Base-by-base conservation (phyloP, 768 basidiomycete genomes). In the Mrakia blollopis region DNA sequence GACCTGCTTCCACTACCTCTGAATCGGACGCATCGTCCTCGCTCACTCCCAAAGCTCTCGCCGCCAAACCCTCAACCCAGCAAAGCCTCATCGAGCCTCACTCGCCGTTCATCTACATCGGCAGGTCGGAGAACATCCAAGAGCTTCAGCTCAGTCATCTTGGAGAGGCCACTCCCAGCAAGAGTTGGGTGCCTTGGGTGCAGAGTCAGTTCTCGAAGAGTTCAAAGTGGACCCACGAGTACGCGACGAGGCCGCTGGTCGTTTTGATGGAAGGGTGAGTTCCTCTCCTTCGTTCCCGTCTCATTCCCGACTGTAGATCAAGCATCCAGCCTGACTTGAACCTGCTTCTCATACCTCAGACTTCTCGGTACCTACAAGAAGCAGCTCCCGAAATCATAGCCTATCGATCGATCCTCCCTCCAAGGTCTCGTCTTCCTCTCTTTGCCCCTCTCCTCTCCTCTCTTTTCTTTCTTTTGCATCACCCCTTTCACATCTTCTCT, bases 311-410 rank as follows among this genome's bases (percentile, higher is more conserved):
- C n/a, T n/a, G n/a, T n/a, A n/a, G n/a, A 32, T 30, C 5, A 32
- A 14, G 23, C 50, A 10, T 73, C 21, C 47, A 13, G 21, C 1
- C 32, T 44, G 11, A 37, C 21, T 39, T 14, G 9, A 47, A 14
- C 0, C 18, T 21, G 18, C 32, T 65, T 65, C 23, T 44, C 61
- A 7, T 39, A 25, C 23, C 32, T 14, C 39, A 74, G 73, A 10
- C 54, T 62, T n/a, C 41, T 63, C 16, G 73, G 63, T 21, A 62
- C 54, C 16, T 63, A 62, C 73, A 74, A 63, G 47, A 63, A 74
- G 32, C 72, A 73, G 52, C 72, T 73, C 18, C 72, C 72, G 7
- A 73, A 68, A 37, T 25, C 35, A 4, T 39, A 39, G 21, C 3
- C 32, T 37, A 65, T 11, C 35, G 23, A 39, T n/a, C n/a, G n/a